phyloP scores from a whole-genome alignment of 371 early-diverging fungal species.

The Rhizopus stolonifer region DNA sequence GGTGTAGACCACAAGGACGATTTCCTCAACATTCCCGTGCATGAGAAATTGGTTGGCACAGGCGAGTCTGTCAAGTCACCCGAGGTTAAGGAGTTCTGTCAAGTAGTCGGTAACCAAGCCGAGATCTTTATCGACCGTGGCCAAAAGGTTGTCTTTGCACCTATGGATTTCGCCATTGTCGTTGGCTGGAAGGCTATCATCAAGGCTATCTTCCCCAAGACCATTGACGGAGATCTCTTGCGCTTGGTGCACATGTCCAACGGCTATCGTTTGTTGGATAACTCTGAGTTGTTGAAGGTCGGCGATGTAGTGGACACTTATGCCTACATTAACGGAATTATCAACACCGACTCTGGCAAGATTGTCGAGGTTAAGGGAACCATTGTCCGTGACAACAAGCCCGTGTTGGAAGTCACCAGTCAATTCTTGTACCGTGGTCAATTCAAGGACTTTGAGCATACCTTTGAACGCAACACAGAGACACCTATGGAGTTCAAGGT shows the following conservation, averaged over 20 bases:
- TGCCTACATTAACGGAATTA: constrained; percentile 75
- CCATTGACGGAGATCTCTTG: constrained; percentile 91
- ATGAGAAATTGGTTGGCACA: constrained; percentile 64
- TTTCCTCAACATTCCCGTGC: constrained; percentile 55
- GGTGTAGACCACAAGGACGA: constrained; percentile 56
- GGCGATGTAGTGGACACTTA: constrained; percentile 85
- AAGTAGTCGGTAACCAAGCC: constrained; percentile 89
- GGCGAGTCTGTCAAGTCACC: constrained; percentile 61
- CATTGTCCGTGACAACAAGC: constrained; percentile 60
- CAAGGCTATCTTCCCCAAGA: constrained; percentile 92
- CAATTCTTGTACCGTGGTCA: constrained; percentile 93
- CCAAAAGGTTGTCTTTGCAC: constrained; percentile 69
- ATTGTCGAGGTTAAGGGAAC: constrained; percentile 86
- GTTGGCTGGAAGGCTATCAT: constrained; percentile 94
- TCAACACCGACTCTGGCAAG: constrained; percentile 89
- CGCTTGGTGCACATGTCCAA: constrained; percentile 93
- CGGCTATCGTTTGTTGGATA: constrained; percentile 86
- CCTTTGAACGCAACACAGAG: constrained; percentile 84
- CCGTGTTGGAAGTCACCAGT: constrained; percentile 74
- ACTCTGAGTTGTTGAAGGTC: constrained; percentile 74
- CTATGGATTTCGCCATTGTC: constrained; percentile 94
- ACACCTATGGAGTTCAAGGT: constrained; percentile 81
- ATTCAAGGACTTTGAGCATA: constrained; percentile 79
- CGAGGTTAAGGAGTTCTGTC: constrained; percentile 81
- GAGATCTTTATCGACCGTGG: constrained; percentile 80